Evolutionary conservation across 176 grass and related monocot species (phyloP), one percentile per base, ranked within the genome.

Genomic region (Paspalum vaginatum): DNA sequence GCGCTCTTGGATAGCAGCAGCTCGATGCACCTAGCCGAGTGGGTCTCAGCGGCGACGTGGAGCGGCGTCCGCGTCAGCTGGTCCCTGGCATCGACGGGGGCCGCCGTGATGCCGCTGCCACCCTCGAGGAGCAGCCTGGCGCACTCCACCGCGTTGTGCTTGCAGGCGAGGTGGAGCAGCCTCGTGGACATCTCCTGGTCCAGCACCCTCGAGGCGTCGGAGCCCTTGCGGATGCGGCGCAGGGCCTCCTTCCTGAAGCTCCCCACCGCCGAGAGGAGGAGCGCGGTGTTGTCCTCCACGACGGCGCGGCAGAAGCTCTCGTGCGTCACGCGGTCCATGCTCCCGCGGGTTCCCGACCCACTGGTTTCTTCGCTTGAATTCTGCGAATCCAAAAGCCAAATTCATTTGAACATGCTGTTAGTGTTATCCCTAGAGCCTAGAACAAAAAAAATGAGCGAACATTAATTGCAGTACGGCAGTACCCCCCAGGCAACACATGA

Each of bases 111-210:
- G 14, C 82, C 89, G 14, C 51, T 20, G 9, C 67, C 82, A 4
- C 86, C 89, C 14, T 91, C 82, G 47, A 91, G 83, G 15, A 91
- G 78, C 17, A 83, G 61, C 74, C 70, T 73, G 11, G 82, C 89
- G 68, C 89, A 91, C 86, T 85, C 73, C 68, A 79, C 85, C 6
- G 89, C 86, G 17, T 91, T 86, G 47, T 85, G 60, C 86, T 74
- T 91, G 78, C 89, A 91, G 45, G 89, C 85, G 25, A 85, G 89
- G 68, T 88, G 89, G 42, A 91, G 86, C n/a, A 91, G 82, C 67
- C 86, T 74, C 25, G 74, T 61, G 55, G 85, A 80, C 74, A 87
- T 81, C 11, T 84, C 80, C 50, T 87, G 76, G 77, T 81, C 89
- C 37, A 91, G 85, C 45, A 63, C 54, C 72, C 72, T 76, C 3